These are phyloP conservation scores for Hebeloma cylindrosporum DNA, from an alignment of 768 basidiomycete species.

Conservation along the genomic window DNA sequence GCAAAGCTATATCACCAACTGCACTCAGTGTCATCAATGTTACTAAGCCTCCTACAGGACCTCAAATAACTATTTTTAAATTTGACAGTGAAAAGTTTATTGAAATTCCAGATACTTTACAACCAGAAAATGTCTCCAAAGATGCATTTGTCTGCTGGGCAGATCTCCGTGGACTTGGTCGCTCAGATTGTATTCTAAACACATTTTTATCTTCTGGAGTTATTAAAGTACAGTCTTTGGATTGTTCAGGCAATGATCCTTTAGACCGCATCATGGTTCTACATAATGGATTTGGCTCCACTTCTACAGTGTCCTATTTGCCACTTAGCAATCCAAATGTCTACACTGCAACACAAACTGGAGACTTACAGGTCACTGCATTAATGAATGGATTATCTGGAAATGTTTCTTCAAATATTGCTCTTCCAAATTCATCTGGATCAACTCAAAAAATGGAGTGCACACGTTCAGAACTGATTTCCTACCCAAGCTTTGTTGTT, in stretches of 20 bases:
- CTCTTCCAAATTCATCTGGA: no score
- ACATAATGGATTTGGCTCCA: background rate
- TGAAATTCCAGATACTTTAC: background rate
- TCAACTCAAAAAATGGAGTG: no score
- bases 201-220: background rate
- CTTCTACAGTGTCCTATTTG: background rate
- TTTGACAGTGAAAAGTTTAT: background rate
- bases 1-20: background rate
- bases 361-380: background rate
- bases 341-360: background rate
- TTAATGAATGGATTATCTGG: no score
- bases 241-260: background rate
- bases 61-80: background rate
- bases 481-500: conserved; percentile 1
- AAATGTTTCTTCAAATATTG: no score
- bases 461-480: conserved; percentile 1
- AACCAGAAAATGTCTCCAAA: background rate
- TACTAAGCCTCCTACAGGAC: background rate
- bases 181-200: conserved; percentile 1
- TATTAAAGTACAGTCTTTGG: background rate
- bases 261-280: background rate
- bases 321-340: background rate
- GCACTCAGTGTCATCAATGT: background rate
- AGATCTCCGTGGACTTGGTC: conserved; percentile 2
- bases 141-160: background rate